Conservation (phyloP, 768 basidiomycete species). For the Boletus patriciae region DNA sequence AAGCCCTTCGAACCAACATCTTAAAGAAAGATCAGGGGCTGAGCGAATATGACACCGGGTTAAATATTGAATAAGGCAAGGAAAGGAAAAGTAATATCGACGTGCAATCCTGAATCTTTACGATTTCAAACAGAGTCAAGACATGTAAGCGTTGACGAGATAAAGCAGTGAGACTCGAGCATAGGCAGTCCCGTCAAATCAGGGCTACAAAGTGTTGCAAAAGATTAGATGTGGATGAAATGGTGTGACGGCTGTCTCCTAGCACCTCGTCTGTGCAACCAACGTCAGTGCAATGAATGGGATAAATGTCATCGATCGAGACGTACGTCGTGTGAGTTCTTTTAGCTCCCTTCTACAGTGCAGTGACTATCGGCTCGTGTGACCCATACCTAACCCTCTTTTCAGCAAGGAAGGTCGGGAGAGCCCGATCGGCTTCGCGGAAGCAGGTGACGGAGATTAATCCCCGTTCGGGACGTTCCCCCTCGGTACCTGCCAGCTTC, state of each 20-base stretch:
- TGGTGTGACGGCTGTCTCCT: neutral
- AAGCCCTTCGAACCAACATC: neutral
- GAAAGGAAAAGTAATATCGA: slow-evolving; percentile 14
- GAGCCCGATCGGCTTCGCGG: slow-evolving; percentile 45
- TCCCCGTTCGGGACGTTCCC: slow-evolving; percentile 35
- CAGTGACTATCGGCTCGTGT: neutral
- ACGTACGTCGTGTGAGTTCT: slow-evolving; percentile 1
- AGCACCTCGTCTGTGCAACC: neutral
- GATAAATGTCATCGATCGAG: neutral
- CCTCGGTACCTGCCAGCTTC: slow-evolving; percentile 29
- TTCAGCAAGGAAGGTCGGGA: slow-evolving; percentile 49
- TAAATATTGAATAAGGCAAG: neutral
- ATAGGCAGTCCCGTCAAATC: neutral
- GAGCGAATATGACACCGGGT: neutral
- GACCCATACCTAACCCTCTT: slow-evolving; percentile 44
- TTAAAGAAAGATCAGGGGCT: neutral
- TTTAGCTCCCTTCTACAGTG: neutral
- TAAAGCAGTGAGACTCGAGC: neutral
- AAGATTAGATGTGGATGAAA: neutral
- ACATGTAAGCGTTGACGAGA: neutral
- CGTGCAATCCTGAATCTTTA: slow-evolving; percentile 8
- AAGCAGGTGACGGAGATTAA: slow-evolving; percentile 74
- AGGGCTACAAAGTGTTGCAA: neutral
- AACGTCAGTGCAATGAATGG: neutral
- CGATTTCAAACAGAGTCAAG: neutral